Conservation (phyloP, 306 rosid species). For the Cicer arietinum region DNA sequence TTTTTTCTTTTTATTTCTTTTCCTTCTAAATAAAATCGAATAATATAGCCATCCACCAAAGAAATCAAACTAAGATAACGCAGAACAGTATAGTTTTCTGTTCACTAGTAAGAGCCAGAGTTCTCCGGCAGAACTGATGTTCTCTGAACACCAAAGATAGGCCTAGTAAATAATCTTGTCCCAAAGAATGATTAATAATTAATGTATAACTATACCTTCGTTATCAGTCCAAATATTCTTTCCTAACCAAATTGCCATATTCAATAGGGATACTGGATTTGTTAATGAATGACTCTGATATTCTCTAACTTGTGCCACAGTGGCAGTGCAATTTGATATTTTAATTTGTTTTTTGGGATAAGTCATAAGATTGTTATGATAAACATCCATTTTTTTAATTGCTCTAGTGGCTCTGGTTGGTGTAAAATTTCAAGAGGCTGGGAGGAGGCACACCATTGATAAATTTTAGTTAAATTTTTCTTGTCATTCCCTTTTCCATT, state of each 20-base stretch:
- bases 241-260: neutral
- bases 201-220: slow-evolving; percentile 2
- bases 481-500: slow-evolving; percentile 9
- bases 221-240: slow-evolving; percentile 17
- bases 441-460: neutral
- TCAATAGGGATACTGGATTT: slow-evolving; percentile 20
- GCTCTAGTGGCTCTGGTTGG: slow-evolving; percentile 18
- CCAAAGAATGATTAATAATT: slow-evolving; percentile 28
- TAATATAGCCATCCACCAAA: slow-evolving; percentile 6
- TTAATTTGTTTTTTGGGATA: slow-evolving; percentile 5
- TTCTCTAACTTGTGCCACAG: neutral
- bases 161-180: slow-evolving; percentile 22
- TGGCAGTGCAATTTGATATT: slow-evolving; percentile 5
- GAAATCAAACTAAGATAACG: slow-evolving; percentile 23
- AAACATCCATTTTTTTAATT: neutral
- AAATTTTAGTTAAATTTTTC: neutral
- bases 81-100: slow-evolving; percentile 3
- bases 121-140: slow-evolving; percentile 7
- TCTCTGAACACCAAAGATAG: slow-evolving; percentile 33
- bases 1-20: neutral
- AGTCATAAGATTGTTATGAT: slow-evolving; percentile 14
- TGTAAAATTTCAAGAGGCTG: slow-evolving; percentile 8
- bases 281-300: slow-evolving; percentile 5
- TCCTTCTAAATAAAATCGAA: neutral
- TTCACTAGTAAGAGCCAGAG: slow-evolving; percentile 11